These are phyloP conservation scores for Penicillium brevicompactum DNA, from an alignment of 2,329 filamentous ascomycete genomes.

Conservation along the genomic window DNA sequence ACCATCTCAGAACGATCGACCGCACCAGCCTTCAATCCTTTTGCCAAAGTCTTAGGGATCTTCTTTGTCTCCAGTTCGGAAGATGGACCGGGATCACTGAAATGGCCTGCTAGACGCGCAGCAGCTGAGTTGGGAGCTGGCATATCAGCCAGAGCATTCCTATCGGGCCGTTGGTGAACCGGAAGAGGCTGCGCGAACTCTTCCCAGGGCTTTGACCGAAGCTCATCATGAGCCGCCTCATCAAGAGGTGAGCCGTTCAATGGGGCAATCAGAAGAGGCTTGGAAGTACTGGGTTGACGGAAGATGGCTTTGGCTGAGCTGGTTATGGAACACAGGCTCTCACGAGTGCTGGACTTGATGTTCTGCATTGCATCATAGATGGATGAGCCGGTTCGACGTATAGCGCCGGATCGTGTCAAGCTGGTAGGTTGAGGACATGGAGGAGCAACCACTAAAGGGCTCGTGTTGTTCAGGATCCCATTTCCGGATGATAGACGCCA, in stretches of 20 bases:
- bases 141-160: not conserved
- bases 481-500: constrained; percentile 1
- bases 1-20: constrained; percentile 9
- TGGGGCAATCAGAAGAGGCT: not conserved
- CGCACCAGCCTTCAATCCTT: constrained; percentile 10
- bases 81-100: constrained; percentile 10
- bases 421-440: not conserved
- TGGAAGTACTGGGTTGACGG: not conserved
- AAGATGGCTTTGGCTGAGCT: constrained; percentile 1
- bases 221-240: not conserved
- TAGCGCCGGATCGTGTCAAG: not conserved
- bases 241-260: not conserved
- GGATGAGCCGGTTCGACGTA: not conserved
- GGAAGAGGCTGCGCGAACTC: not conserved
- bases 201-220: not conserved
- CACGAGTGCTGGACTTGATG: not conserved
- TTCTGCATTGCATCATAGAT: constrained; percentile 14
- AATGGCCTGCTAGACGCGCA: constrained; percentile 1
- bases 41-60: not conserved
- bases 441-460: not conserved
- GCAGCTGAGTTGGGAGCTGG: not conserved
- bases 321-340: constrained; percentile 3
- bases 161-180: not conserved
- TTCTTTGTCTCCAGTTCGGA: not conserved
- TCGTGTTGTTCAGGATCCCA: not conserved